Evolutionary conservation across 148 eudicot genomes (phyloP).

Genomic region (Cornus controversa): DNA sequence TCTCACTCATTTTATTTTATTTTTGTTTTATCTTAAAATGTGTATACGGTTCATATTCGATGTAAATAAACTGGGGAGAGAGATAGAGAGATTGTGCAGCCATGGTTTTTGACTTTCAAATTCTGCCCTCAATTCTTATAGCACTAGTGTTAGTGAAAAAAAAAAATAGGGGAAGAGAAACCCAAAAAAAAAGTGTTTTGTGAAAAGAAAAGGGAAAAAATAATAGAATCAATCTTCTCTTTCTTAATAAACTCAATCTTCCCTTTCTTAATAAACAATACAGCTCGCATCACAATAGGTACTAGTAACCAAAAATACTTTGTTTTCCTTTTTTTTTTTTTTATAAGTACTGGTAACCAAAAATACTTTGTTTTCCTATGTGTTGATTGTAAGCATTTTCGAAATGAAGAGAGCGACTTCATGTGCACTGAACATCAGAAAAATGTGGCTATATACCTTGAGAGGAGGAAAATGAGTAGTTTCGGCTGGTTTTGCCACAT

Average conservation of each 20-base stretch:
- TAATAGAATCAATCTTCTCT: background rate
- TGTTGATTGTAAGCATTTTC: background rate
- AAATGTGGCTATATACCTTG: slow-evolving; percentile 42
- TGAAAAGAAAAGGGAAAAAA: background rate
- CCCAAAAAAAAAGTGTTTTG: too few relatives aligned
- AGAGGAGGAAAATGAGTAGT: slow-evolving; percentile 80
- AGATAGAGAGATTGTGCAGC: background rate
- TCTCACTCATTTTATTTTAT: too few relatives aligned
- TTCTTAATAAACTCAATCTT: background rate
- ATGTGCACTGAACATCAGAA: background rate
- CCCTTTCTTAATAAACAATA: background rate
- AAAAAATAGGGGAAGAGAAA: background rate
- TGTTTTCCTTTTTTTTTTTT: too few relatives aligned
- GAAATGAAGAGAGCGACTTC: background rate
- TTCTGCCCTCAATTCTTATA: background rate
- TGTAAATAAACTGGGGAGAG: too few relatives aligned
- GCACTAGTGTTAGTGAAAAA: background rate
- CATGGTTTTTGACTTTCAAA: background rate
- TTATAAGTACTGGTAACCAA: background rate
- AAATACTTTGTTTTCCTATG: background rate
- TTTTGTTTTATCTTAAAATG: too few relatives aligned
- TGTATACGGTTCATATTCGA: too few relatives aligned
- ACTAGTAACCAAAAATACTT: background rate
- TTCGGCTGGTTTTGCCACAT: slow-evolving; percentile 62
- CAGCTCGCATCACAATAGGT: background rate